These are phyloP conservation scores for Akanthomyces uredinophilus DNA, from an alignment of 2,329 filamentous ascomycete genomes.

Conservation along the genomic window DNA sequence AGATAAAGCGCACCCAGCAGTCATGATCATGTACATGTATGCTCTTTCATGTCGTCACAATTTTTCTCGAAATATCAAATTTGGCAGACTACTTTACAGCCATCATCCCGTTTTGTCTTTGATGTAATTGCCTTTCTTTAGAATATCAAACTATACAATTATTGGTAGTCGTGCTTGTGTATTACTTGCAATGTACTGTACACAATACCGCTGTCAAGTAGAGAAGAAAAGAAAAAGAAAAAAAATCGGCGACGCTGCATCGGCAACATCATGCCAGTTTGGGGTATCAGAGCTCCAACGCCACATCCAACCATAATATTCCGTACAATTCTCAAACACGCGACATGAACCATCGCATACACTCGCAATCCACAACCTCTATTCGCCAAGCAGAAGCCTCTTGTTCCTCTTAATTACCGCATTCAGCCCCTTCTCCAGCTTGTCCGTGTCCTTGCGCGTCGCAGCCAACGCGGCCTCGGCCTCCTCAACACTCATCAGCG, in stretches of 20 bases:
- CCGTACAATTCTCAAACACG: neutral
- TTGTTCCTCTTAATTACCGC: constrained; percentile 56
- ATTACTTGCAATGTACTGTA: neutral
- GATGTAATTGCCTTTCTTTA: no score
- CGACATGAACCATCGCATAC: no score
- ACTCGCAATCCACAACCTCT: neutral
- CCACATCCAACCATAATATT: neutral
- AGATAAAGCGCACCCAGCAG: neutral
- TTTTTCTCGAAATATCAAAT: neutral
- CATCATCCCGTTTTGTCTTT: neutral
- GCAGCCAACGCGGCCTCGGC: constrained; percentile 51
- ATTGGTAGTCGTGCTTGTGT: no score
- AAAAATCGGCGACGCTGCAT: neutral
- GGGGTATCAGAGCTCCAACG: neutral
- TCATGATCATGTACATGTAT: neutral
- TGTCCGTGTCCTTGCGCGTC: constrained; percentile 56
- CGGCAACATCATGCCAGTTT: neutral
- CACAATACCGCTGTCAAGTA: neutral
- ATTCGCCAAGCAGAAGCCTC: constrained; percentile 42
- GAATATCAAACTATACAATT: no score
- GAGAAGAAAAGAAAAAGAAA: no score
- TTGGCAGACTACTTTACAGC: neutral
- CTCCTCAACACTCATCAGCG: constrained; percentile 58
- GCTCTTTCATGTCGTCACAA: neutral
- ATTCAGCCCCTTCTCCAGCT: constrained; percentile 57